phyloP scores from a whole-genome alignment of 2,329 filamentous ascomycete genomes.

The Dactylellina drechsleri region DNA sequence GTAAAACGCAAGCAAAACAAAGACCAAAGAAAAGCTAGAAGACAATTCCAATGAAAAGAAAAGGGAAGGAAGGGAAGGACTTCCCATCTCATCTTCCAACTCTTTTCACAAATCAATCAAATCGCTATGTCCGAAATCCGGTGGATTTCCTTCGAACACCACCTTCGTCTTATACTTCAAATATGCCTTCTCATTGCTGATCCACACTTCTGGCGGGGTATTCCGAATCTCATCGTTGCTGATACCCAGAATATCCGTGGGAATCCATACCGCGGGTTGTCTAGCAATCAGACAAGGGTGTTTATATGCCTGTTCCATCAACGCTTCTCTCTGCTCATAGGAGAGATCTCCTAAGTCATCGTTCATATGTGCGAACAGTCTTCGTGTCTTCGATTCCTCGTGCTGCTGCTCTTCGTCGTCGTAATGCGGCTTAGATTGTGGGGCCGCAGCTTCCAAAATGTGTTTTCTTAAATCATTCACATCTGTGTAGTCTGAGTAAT shows the following conservation, averaged over 20 bases:
- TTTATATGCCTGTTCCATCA: slow-evolving; percentile 88
- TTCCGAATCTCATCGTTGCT: slow-evolving; percentile 90
- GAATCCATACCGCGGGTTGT: slow-evolving; percentile 91
- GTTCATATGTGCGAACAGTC: slow-evolving; percentile 78
- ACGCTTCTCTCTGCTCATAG: slow-evolving; percentile 83
- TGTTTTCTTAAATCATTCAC: slow-evolving; percentile 66
- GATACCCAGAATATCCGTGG: slow-evolving; percentile 86
- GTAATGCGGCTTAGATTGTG: slow-evolving; percentile 28
- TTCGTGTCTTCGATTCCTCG: slow-evolving; percentile 77
- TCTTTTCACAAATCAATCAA: slow-evolving; percentile 76
- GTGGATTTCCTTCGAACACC: slow-evolving; percentile 84
- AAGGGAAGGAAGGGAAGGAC: background rate
- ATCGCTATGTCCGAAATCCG: slow-evolving; percentile 88
- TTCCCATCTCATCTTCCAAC: background rate
- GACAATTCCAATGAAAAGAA: background rate
- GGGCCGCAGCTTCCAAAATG: slow-evolving; percentile 74
- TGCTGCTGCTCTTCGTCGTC: slow-evolving; percentile 67
- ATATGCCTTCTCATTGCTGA: slow-evolving; percentile 95
- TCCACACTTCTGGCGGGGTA: slow-evolving; percentile 76
- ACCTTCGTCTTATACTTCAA: slow-evolving; percentile 84
- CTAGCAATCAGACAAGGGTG: slow-evolving; percentile 86
- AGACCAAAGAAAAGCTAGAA: slow-evolving; percentile 12
- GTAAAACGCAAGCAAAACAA: slow-evolving; percentile 15
- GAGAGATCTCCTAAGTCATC: slow-evolving; percentile 96
- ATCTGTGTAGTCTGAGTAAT: slow-evolving; percentile 63